These are phyloP conservation scores for Neonectria ditissima DNA, from an alignment of 2,329 filamentous ascomycete species.

Conservation along the genomic window DNA sequence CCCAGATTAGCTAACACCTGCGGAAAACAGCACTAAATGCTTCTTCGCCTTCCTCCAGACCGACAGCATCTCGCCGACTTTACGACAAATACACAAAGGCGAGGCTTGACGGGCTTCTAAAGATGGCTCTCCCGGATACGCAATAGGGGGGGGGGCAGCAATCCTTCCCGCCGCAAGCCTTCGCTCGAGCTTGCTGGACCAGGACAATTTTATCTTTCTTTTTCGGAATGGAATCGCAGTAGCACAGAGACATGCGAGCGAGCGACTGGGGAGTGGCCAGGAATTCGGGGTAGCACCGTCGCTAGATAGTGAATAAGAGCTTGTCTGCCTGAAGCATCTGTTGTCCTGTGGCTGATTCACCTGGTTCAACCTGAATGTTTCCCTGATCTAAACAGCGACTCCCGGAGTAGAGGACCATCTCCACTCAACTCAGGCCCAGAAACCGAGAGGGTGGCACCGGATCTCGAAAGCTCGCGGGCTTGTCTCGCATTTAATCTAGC, in stretches of 20 bases:
- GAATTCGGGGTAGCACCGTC: constrained; percentile 38
- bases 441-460: not conserved
- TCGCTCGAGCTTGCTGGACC: constrained; percentile 26
- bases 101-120: constrained; percentile 22
- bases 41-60: constrained; percentile 28
- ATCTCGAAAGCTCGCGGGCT: not conserved
- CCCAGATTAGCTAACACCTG: constrained; percentile 27
- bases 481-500: not conserved
- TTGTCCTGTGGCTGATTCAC: not conserved
- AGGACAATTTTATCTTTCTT: constrained; percentile 16
- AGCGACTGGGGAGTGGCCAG: constrained; percentile 36
- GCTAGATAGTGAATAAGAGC: constrained; percentile 39
- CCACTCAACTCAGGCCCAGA: not conserved
- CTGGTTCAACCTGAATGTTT: not conserved
- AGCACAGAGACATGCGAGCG: constrained; percentile 40
- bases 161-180: constrained; percentile 18
- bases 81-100: constrained; percentile 11
- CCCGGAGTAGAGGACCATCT: not conserved
- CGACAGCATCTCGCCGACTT: constrained; percentile 29
- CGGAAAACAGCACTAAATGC: constrained; percentile 42
- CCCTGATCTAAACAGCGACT: not conserved
- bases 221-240: constrained; percentile 23
- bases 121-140: constrained; percentile 26
- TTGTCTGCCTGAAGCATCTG: constrained; percentile 39
- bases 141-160: constrained; percentile 25